Base-by-base conservation (phyloP, 1,284 basidiomycete genomes). In the Irpex sp. region DNA sequence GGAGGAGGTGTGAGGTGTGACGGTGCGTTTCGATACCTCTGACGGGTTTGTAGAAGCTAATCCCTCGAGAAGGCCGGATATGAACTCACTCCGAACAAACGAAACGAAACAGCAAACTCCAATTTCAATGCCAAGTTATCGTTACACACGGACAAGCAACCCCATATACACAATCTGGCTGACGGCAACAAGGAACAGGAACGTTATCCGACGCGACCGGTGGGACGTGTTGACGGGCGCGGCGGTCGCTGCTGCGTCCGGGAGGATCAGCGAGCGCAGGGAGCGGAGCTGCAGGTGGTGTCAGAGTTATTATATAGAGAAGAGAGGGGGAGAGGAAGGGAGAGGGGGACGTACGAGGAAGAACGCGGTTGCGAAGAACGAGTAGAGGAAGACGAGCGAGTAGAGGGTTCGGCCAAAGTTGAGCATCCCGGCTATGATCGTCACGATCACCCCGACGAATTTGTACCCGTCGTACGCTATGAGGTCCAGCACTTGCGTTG, bases 381-480 rank as follows among this genome's bases (percentile, higher is more conserved):
- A 85, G 76, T 98, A 98, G 47, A 92, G 67, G 72, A 96, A 98
- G 0, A 91, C 82, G 11, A 84, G 62, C 63, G 84, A 83, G 73
- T 91, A 94, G 48, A 94, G 71, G 19, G 89, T 81, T 31, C 82
- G 80, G 1, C 88, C 84, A 0, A 88, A 73, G 26, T 84, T 78
- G 54, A 91, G 72, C 52, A 94, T 81, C 5, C 85, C 84, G 0
- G 84, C 83, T 0, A 90, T 72, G 5, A 94, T 75, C 1, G 88
- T 87, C 13, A 88, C 73, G 63, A 94, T 92, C 15, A 94, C 90
- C 2, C 94, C 95, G 55, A 98, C 94, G 72, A 99, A 99, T 75
- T 99, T 99, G 81, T 99, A 99, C 0, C 97, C 97, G 4, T 91
- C 91, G 73, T 98, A 99, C 57, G 85, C 91, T 64, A 89, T 77